Evolutionary conservation across 441 rosid species (phyloP), one percentile per base, ranked within the genome.

Genomic region (Adansonia madagascariensis): DNA sequence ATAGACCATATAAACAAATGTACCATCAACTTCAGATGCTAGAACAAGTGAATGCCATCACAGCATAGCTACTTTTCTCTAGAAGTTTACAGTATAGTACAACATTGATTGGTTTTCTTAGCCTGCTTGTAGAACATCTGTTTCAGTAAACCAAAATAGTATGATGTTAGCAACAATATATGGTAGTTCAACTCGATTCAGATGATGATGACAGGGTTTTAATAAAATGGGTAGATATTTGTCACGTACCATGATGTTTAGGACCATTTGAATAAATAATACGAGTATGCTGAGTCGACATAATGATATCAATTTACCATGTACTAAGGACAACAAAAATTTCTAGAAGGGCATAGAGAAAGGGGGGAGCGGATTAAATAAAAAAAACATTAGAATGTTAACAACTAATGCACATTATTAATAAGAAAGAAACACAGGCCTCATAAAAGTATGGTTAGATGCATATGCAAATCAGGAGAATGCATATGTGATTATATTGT

Each of bases 81-180:
- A n/a, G 35, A 74, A 76, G 77, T 83, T 91, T 85, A 95, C 84
- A 95, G 95, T 70, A 94, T 81, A 43, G 90, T 86, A 82, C 99
- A 95, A 82, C 99, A 95, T 65, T 88, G 90, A 80, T 95, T 95
- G 61, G 97, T 92, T 84, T 94, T 95, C 91, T 94, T 94, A 1
- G 99, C 99, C 80, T 92, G 98, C 88, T 94, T 92, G 94, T 95
- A 95, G 81, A 95, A 95, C 98, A 95, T 94, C 98, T 95, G 97
- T 84, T 82, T 68, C 82, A 80, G 77, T 39, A 71, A 41, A 15
- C 15, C 50, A 10, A 24, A 18, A 2, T 0, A 7, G 44, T 15
- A 1, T 50, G 3, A 27, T 20, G 60, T 86, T 50, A 83, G 84
- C 27, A 53, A 4, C 20, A n/a, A 53, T 17, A 41, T 43, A 20